Evolutionary conservation across 495 filamentous ascomycete species (phyloP), one percentile per base, ranked within the genome.

Genomic region (Aspergillus mulundensis): DNA sequence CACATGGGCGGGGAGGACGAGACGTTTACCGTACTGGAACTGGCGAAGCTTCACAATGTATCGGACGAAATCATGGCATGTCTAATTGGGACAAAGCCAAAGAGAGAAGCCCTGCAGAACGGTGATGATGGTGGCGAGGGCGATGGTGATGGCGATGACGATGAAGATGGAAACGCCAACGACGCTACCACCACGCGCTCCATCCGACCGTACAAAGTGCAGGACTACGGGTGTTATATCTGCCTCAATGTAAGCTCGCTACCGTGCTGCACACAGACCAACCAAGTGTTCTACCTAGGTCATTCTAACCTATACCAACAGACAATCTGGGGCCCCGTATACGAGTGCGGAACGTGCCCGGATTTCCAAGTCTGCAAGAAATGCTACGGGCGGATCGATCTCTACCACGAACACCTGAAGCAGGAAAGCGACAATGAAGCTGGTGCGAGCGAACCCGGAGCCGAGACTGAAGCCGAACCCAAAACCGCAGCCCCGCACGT

Each of bases 321-420:
- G 46, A 50, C 30, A 12, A 38, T 38, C 30, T 50, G 30, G 46
- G 46, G 46, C 8, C 46, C 46, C 19, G 46, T 50, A n/a, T 23
- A 14, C 7, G 10, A 16, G 21, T 50, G 46, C 18, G 1, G 12
- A 15, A 36, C 19, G 0, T 50, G 46, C 15, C 7, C 7, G 1
- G 28, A 14, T 10, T 21, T 50, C 30, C 18, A 14, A 16, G 16
- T 15, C 0, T 50, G 46, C 30, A 50, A 50, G 16, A 50, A 50
- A 21, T 50, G 46, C 46, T 23, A 21, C 12, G 30, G 46, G 46
- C 28, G 5, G 5, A 50, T 50, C 19, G 16, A 36, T 1, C 7
- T 38, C 6, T 50, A 50, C 30, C 46, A 50, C 23, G 18, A 24
- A 23, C 28, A 50, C n/a, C 30, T 50, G 15, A 21, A 38, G 10